phyloP scores from a whole-genome alignment of 305 asterid genomes.

The Rubia peregrina region DNA sequence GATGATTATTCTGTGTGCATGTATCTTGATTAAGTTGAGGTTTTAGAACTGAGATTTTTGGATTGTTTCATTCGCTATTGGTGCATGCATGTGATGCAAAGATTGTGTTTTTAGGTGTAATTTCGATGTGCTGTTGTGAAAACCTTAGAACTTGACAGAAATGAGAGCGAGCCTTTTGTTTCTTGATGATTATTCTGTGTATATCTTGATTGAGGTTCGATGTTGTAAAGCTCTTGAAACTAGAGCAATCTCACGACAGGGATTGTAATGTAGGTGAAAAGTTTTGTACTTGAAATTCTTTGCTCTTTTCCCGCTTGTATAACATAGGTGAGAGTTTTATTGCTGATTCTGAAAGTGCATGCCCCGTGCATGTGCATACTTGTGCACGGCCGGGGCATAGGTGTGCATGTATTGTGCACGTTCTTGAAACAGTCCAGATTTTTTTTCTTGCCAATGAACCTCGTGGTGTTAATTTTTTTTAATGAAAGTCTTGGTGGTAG shows the following conservation, averaged over 20 bases:
- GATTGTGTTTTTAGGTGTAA: too few species aligned
- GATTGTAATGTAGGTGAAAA: not conserved
- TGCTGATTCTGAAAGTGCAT: too few species aligned
- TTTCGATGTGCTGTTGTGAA: too few species aligned
- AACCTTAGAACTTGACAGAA: too few species aligned
- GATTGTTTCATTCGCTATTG: too few species aligned
- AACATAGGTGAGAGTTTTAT: not conserved
- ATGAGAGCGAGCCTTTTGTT: too few species aligned
- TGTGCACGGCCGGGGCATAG: not conserved
- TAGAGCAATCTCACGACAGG: too few species aligned
- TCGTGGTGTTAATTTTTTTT: not conserved
- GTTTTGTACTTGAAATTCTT: not conserved
- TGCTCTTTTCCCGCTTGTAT: not conserved
- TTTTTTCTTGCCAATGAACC: too few species aligned
- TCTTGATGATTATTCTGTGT: not conserved
- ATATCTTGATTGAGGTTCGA: not conserved
- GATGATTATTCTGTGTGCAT: too few species aligned
- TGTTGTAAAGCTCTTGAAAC: not conserved
- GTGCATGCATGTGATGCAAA: not conserved
- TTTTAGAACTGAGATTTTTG: too few species aligned
- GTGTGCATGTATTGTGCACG: not conserved
- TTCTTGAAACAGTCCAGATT: not conserved
- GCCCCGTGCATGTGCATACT: not conserved
- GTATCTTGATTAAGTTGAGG: too few species aligned
- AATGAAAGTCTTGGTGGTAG: not conserved